phyloP scores from a whole-genome alignment of 768 basidiomycete species.

The Lactarius psammicola region DNA sequence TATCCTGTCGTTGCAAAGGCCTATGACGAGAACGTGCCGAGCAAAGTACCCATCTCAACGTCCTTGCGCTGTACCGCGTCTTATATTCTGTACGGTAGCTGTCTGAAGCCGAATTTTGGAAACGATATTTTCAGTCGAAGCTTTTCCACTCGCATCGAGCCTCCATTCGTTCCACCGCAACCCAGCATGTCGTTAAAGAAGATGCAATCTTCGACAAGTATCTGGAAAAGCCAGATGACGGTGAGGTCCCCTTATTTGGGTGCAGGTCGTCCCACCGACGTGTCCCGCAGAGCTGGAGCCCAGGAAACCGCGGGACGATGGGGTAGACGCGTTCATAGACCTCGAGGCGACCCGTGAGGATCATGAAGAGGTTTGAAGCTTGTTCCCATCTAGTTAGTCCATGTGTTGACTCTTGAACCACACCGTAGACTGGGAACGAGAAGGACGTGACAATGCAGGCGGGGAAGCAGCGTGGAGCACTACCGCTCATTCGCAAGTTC shows the following conservation, averaged over 20 bases:
- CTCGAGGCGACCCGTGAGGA: conserved; percentile 88
- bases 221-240: conserved; percentile 94
- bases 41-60: conserved; percentile 50
- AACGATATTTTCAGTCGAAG: conserved; percentile 93
- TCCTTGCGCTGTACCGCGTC: not conserved
- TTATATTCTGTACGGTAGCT: conserved; percentile 49
- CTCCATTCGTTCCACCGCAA: conserved; percentile 81
- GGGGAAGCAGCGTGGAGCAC: conserved; percentile 79
- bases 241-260: conserved; percentile 42
- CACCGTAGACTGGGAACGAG: conserved; percentile 75
- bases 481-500: conserved; percentile 94
- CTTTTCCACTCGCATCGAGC: conserved; percentile 95
- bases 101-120: conserved; percentile 92
- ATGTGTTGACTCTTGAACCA: conserved; percentile 7
- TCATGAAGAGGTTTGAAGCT: conserved; percentile 68
- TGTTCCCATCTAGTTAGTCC: conserved; percentile 4
- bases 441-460: conserved; percentile 95
- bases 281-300: conserved; percentile 67
- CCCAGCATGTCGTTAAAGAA: conserved; percentile 81
- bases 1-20: conserved; percentile 93
- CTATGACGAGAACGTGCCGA: conserved; percentile 89
- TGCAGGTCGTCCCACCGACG: not conserved
- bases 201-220: conserved; percentile 96
- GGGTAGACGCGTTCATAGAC: conserved; percentile 77
- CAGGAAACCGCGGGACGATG: conserved; percentile 58